Base-by-base conservation (phyloP, 495 filamentous ascomycete genomes). In the Penicillium dipodomyicola region DNA sequence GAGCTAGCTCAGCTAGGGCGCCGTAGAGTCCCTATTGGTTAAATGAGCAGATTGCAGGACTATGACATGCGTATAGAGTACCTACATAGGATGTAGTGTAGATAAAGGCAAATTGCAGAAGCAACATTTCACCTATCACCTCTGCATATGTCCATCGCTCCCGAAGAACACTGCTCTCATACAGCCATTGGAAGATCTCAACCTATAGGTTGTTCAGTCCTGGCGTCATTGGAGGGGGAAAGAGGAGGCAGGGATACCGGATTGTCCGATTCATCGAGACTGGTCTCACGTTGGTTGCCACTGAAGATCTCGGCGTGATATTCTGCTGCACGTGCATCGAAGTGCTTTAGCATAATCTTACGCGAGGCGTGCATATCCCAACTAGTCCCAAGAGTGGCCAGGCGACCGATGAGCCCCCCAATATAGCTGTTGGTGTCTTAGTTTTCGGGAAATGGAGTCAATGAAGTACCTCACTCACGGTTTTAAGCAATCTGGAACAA, bases 331-430 rank as follows among this genome's bases (percentile, higher is more conserved):
- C 62, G 63, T 33, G 62, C 57, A 59, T 63, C 44, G 10, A 67
- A 67, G 44, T 67, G 62, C 41, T 59, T 65, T 0, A 67, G 41
- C 15, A 67, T 23, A 20, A 61, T 59, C 19, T 59, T 63, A 48
- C 65, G 65, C 25, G 65, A 67, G 27, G 65, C 43, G 37, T 59
- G 51, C 65, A 67, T 67, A 52, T 67, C 55, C 65, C 65, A 67
- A 25, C 44, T 46, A 12, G 62, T 67, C 30, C 65, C 57, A 2
- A 62, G 22, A 2, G 59, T 57, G 17, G 49, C 44, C 23, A 65
- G 29, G 6, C 57, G 54, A 37, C 59, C 58, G 22, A 63, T 55
- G 17, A 67, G 49, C 1, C 62, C 62, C 15, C 65, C 65, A 27
- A 67, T 45, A 23, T 65, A 65, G 15, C 62, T 67, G 14, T 23